These are phyloP conservation scores for Wickerhamiella musiphila DNA, from an alignment of 805 yeast genomes.

Conservation along the genomic window DNA sequence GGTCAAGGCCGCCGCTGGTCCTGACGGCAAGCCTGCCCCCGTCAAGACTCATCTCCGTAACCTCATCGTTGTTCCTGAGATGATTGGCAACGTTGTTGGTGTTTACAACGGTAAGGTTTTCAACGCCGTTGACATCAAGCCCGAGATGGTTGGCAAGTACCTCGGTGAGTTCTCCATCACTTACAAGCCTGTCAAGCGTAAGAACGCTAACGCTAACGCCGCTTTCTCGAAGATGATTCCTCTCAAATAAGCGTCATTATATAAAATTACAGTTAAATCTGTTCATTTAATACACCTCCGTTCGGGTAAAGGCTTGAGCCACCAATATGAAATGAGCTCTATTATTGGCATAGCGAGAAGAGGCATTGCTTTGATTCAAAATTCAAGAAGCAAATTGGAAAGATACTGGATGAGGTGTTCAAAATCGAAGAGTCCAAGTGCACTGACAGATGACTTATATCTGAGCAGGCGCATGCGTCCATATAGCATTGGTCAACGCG, in stretches of 20 bases:
- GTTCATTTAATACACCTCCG: too few relatives aligned
- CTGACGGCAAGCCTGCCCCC: slow-evolving; percentile 89
- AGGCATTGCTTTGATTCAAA: too few relatives aligned
- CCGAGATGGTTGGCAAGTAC: slow-evolving; percentile 99
- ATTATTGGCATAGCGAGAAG: too few relatives aligned
- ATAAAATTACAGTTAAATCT: background rate
- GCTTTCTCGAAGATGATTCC: slow-evolving; percentile 19
- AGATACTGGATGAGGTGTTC: too few relatives aligned
- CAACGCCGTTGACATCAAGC: slow-evolving; percentile 97
- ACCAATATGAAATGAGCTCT: too few relatives aligned
- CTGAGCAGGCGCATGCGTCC: too few relatives aligned
- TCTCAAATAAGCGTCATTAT: slow-evolving; percentile 14
- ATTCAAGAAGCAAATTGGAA: too few relatives aligned
- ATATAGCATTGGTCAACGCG: too few relatives aligned
- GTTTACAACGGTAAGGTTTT: slow-evolving; percentile 99
- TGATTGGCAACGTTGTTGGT: slow-evolving; percentile 98
- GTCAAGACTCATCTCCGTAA: slow-evolving; percentile 99
- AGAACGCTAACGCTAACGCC: slow-evolving; percentile 30
- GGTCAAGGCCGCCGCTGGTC: slow-evolving; percentile 62
- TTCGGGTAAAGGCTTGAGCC: too few relatives aligned
- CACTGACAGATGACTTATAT: too few relatives aligned
- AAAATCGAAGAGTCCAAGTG: too few relatives aligned
- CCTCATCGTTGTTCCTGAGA: slow-evolving; percentile 98
- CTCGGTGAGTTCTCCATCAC: slow-evolving; percentile 99
- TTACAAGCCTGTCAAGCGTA: slow-evolving; percentile 99